Conservation (phyloP, 345 rosid genomes). For the Psidium guajava region DNA sequence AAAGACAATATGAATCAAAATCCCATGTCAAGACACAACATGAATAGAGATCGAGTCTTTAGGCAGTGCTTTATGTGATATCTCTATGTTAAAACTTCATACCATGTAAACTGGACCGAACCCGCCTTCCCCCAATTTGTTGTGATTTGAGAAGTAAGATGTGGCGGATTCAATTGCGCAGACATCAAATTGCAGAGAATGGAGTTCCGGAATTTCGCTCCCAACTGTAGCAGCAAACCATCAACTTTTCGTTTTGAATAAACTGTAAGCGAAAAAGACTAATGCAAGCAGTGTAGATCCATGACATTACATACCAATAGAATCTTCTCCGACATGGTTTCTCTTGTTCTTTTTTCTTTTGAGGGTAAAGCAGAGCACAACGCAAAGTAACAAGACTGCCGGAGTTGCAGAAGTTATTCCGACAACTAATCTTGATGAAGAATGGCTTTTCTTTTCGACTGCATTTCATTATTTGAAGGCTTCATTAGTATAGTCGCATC, state of each 20-base stretch:
- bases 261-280: background rate
- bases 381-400: background rate
- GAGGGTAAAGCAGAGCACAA: background rate
- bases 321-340: background rate
- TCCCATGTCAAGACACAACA: background rate
- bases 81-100: background rate
- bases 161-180: constrained; percentile 11
- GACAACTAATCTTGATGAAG: background rate
- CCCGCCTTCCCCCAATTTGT: constrained; percentile 43
- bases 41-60: background rate
- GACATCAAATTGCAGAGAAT: background rate
- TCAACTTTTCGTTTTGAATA: background rate
- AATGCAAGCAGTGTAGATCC: background rate
- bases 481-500: background rate
- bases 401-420: background rate
- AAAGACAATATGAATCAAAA: background rate
- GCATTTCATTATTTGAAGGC: background rate
- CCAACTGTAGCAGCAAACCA: background rate
- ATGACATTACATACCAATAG: background rate
- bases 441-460: background rate
- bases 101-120: constrained; percentile 26
- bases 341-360: background rate
- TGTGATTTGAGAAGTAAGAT: constrained; percentile 14
- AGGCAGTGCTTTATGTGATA: background rate
- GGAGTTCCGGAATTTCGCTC: background rate